These are phyloP conservation scores for Pezicula rhizophila DNA, from an alignment of 2,329 filamentous ascomycete species.

Conservation along the genomic window DNA sequence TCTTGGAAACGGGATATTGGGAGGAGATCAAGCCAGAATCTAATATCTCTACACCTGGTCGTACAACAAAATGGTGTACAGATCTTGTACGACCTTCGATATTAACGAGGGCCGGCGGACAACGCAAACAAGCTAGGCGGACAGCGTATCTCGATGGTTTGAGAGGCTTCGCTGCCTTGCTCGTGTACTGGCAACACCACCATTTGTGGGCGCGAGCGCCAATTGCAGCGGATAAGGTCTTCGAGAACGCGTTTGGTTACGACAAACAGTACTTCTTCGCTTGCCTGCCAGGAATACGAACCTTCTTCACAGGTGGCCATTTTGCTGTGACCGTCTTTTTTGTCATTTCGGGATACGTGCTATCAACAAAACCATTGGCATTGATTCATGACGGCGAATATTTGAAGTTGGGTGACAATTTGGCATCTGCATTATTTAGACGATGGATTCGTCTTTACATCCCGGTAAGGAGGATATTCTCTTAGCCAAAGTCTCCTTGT, in stretches of 20 bases:
- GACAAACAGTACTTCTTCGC: slow-evolving; percentile 30
- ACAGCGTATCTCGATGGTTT: slow-evolving; percentile 43
- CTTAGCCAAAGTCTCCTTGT: no score
- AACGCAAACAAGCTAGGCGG: slow-evolving; percentile 5
- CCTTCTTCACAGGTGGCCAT: slow-evolving; percentile 56
- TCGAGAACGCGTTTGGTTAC: slow-evolving; percentile 26
- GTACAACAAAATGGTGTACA: slow-evolving; percentile 5
- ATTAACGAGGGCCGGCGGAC: slow-evolving; percentile 1
- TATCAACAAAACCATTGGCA: slow-evolving; percentile 38
- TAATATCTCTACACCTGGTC: background rate
- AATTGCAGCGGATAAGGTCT: slow-evolving; percentile 7
- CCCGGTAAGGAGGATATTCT: slow-evolving; percentile 22
- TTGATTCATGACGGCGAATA: slow-evolving; percentile 28
- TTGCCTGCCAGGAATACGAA: slow-evolving; percentile 50
- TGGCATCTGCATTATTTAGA: slow-evolving; percentile 41
- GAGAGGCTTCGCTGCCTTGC: slow-evolving; percentile 39
- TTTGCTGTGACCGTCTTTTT: slow-evolving; percentile 48
- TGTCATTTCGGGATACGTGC: slow-evolving; percentile 42
- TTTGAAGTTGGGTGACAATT: slow-evolving; percentile 29
- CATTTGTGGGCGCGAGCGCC: slow-evolving; percentile 26
- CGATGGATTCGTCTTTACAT: slow-evolving; percentile 40
- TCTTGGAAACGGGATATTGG: slow-evolving; percentile 8
- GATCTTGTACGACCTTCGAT: slow-evolving; percentile 8
- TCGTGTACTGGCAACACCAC: slow-evolving; percentile 42
- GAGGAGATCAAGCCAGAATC: slow-evolving; percentile 2